These are phyloP conservation scores for Neoascochyta sp. DNA, from an alignment of 2,329 filamentous ascomycete genomes.

Conservation along the genomic window DNA sequence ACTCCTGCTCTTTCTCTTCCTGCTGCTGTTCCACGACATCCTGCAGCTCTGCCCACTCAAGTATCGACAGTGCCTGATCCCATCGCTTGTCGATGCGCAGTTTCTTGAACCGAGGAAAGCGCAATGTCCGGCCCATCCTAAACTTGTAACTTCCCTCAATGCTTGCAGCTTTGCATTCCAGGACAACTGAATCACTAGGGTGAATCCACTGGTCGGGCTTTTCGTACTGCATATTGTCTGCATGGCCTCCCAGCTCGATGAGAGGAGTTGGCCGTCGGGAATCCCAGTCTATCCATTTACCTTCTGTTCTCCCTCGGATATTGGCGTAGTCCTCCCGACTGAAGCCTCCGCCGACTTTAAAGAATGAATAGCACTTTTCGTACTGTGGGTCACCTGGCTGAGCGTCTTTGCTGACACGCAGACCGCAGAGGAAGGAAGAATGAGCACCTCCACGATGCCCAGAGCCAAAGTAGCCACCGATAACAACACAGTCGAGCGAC, in stretches of 20 bases:
- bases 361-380: conserved; percentile 88
- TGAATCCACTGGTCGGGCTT: conserved; percentile 90
- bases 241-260: conserved; percentile 71
- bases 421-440: conserved; percentile 85
- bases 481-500: conserved; percentile 80
- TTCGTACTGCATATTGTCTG: conserved; percentile 68
- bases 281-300: conserved; percentile 90
- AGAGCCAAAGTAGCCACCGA: conserved; percentile 90
- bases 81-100: conserved; percentile 81
- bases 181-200: conserved; percentile 78
- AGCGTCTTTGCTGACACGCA: conserved; percentile 69
- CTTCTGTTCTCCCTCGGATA: conserved; percentile 78
- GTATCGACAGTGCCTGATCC: conserved; percentile 71
- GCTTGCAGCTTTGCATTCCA: conserved; percentile 84
- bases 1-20: conserved; percentile 63
- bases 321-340: conserved; percentile 78
- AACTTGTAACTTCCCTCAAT: conserved; percentile 74
- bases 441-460: conserved; percentile 78
- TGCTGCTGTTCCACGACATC: conserved; percentile 65
- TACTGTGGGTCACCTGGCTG: conserved; percentile 54
- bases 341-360: conserved; percentile 96
- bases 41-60: conserved; percentile 73
- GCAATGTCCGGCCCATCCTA: conserved; percentile 69
- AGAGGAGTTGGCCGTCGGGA: conserved; percentile 69
- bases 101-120: conserved; percentile 85